Conservation (phyloP, 2,329 filamentous ascomycete species). For the Metarhizium guizhouense region DNA sequence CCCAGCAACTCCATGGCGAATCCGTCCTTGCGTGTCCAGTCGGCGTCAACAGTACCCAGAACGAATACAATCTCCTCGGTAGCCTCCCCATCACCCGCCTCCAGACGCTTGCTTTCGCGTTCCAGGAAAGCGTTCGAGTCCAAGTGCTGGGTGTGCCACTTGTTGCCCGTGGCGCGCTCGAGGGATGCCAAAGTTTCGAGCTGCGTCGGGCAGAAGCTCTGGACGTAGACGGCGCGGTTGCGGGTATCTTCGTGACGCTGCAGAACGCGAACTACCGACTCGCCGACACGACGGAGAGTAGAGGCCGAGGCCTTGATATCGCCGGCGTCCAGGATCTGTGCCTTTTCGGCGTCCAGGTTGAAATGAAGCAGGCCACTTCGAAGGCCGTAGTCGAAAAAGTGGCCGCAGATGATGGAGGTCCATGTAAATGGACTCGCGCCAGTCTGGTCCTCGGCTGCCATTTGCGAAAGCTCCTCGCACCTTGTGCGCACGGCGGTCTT, state of each 20-base stretch:
- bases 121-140: slow-evolving; percentile 31
- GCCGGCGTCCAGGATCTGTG: slow-evolving; percentile 43
- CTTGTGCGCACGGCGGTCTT: slow-evolving; percentile 22
- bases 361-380: slow-evolving; percentile 29
- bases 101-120: slow-evolving; percentile 26
- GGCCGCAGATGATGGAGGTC: slow-evolving; percentile 34
- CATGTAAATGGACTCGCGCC: slow-evolving; percentile 35
- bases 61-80: slow-evolving; percentile 41
- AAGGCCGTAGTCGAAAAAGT: slow-evolving; percentile 42
- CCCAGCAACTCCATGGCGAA: slow-evolving; percentile 40
- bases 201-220: slow-evolving; percentile 39
- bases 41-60: slow-evolving; percentile 36
- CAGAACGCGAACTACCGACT: slow-evolving; percentile 41
- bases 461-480: slow-evolving; percentile 20
- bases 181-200: slow-evolving; percentile 35
- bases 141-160: slow-evolving; percentile 23
- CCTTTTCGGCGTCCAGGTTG: slow-evolving; percentile 31
- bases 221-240: slow-evolving; percentile 39
- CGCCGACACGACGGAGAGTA: slow-evolving; percentile 37
- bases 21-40: slow-evolving; percentile 35
- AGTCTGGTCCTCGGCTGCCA: slow-evolving; percentile 14
- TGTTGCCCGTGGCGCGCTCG: slow-evolving; percentile 38
- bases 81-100: slow-evolving; percentile 27
- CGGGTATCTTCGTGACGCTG: slow-evolving; percentile 38
- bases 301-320: slow-evolving; percentile 38